phyloP scores from a whole-genome alignment of 495 filamentous ascomycete species.

The Durotheca rogersii region DNA sequence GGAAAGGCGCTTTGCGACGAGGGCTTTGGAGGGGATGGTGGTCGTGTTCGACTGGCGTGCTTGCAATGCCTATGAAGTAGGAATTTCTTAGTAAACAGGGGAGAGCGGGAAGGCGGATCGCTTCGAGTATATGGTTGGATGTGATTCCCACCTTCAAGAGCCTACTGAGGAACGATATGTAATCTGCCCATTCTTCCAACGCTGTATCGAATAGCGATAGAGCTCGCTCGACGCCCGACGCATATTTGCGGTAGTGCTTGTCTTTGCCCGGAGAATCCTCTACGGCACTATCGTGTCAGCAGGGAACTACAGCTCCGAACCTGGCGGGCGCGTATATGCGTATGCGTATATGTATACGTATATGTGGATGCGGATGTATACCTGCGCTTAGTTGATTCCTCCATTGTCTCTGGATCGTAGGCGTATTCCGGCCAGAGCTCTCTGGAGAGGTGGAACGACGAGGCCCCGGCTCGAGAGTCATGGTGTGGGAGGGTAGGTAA shows the following conservation, averaged over 20 bases:
- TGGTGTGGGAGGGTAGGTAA: constrained; percentile 43
- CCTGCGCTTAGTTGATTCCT: constrained; percentile 54
- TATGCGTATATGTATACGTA: constrained; percentile 50
- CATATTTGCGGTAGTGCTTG: constrained; percentile 89
- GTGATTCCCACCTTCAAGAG: constrained; percentile 70
- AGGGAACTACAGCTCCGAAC: background rate
- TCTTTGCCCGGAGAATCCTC: constrained; percentile 74
- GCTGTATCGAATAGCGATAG: constrained; percentile 89
- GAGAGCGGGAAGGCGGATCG: constrained; percentile 1
- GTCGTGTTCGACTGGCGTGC: constrained; percentile 69
- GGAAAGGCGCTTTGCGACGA: constrained; percentile 85
- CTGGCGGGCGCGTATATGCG: constrained; percentile 24
- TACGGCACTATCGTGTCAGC: constrained; percentile 37
- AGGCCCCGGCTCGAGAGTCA: constrained; percentile 70
- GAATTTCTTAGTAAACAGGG: constrained; percentile 21
- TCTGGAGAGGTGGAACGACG: constrained; percentile 71
- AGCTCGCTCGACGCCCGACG: constrained; percentile 80
- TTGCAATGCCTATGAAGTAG: constrained; percentile 72
- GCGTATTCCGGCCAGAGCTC: constrained; percentile 74
- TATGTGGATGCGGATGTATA: constrained; percentile 25
- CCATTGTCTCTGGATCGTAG: constrained; percentile 62
- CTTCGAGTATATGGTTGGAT: background rate
- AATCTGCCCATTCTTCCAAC: constrained; percentile 98
- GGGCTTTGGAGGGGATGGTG: constrained; percentile 76
- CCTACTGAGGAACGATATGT: constrained; percentile 93